These are phyloP conservation scores for Saccharum spontaneum DNA, from an alignment of 176 grass and related monocot species.

Conservation along the genomic window DNA sequence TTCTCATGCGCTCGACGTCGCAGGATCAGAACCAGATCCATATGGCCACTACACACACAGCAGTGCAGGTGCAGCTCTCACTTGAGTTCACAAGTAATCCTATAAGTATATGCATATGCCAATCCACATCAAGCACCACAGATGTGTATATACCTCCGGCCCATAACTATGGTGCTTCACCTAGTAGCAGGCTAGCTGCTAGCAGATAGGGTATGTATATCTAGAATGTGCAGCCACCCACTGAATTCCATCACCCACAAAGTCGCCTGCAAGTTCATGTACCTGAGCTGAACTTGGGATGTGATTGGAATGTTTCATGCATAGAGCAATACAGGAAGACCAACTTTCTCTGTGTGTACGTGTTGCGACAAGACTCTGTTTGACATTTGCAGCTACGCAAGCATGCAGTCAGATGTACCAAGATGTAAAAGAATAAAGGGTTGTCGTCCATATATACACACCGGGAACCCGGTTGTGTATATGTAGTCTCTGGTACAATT, in stretches of 20 bases:
- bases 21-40: background rate
- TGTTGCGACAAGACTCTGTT: background rate
- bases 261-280: background rate
- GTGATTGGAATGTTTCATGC: slow-evolving; percentile 5
- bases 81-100: background rate
- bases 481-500: background rate
- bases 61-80: background rate
- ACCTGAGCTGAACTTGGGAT: background rate
- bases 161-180: background rate
- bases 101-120: background rate
- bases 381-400: background rate
- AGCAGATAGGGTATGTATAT: background rate
- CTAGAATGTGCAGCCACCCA: background rate
- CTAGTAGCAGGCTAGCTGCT: background rate
- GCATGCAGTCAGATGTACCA: background rate
- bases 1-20: background rate
- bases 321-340: background rate
- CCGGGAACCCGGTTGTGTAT: too few species aligned
- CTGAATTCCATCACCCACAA: background rate
- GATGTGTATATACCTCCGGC: background rate
- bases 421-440: background rate
- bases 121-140: background rate
- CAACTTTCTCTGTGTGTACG: background rate
- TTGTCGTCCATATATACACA: too few species aligned
- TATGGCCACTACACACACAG: background rate